Evolutionary conservation across 1,139 yeast genomes (phyloP), one percentile per base, ranked within the genome.

Genomic region (Blastobotrys elegans): DNA sequence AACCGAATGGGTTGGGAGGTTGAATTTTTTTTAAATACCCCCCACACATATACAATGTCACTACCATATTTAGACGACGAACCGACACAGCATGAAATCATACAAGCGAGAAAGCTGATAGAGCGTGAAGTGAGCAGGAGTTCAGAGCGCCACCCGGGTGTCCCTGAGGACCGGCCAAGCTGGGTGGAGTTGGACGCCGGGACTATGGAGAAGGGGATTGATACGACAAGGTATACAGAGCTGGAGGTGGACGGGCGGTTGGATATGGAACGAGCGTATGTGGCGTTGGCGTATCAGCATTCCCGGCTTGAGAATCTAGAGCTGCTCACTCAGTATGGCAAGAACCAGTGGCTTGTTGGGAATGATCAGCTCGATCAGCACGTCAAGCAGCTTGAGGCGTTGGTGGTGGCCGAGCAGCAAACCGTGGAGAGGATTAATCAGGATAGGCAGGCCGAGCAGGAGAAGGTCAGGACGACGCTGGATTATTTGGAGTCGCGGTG

Each of bases 321-420:
- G 8, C 50, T 64, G 22, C 47, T 62, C 39, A 50, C 53, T 1
- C 56, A 60, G 39, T 56, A 55, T 40, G 68, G 68, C 27, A 56
- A 59, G 46, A 63, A 64, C 49, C 66, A 62, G 45, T 65, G 69
- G 69, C 56, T 64, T 11, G 56, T 62, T 2, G 61, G 60, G 3
- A 65, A 65, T 46, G 67, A 64, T 47, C 50, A 50, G 30, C 46
- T 62, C 18, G 67, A 62, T 42, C 57, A 54, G 32, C 47, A 53
- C 22, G 52, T 63, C 18, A 48, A 48, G 39, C 46, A 30, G 13
- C 36, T 63, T 8, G 65, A 64, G 39, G 35, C 29, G 8, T 54
- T 51, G 33, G 46, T 62, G 8, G 49, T 54, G 43, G 46, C 36
- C 6, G 53, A 52, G 29, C 55, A 58, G 34, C 47, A 48, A 16